phyloP scores from a whole-genome alignment of 768 basidiomycete genomes.

The Kwoniella sp. region DNA sequence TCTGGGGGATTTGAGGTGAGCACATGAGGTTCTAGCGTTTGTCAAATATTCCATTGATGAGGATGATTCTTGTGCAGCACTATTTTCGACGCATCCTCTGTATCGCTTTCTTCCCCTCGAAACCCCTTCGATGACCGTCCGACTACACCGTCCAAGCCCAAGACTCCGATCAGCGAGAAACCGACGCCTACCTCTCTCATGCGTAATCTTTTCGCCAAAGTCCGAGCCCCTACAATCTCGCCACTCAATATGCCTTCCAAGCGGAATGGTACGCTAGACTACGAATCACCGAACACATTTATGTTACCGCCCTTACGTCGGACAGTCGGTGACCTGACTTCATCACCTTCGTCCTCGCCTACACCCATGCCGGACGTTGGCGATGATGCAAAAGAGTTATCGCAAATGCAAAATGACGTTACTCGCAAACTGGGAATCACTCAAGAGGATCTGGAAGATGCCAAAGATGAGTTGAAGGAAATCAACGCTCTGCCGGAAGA shows the following conservation, averaged over 20 bases:
- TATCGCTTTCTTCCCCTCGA: slow-evolving; percentile 28
- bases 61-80: too few species aligned
- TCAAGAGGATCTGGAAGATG: slow-evolving; percentile 25
- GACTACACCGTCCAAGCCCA: slow-evolving; percentile 34
- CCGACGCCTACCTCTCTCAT: slow-evolving; percentile 44
- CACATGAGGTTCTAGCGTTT: background rate
- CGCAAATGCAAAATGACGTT: slow-evolving; percentile 12
- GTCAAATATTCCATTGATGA: too few species aligned
- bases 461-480: slow-evolving; percentile 27
- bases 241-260: slow-evolving; percentile 37
- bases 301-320: slow-evolving; percentile 35
- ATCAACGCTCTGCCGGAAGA: slow-evolving; percentile 21
- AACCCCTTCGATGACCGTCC: slow-evolving; percentile 37
- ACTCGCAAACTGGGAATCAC: slow-evolving; percentile 17
- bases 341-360: slow-evolving; percentile 39
- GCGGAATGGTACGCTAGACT: background rate
- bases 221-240: slow-evolving; percentile 22
- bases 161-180: slow-evolving; percentile 36
- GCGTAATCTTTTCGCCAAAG: slow-evolving; percentile 44
- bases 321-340: slow-evolving; percentile 28
- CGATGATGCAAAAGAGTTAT: slow-evolving; percentile 6
- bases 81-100: slow-evolving; percentile 47
- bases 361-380: slow-evolving; percentile 17
- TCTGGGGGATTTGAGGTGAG: slow-evolving; percentile 45
- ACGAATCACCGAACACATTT: slow-evolving; percentile 28